These are phyloP conservation scores for Carex cristatella DNA, from an alignment of 176 grass and related monocot genomes.

Conservation along the genomic window DNA sequence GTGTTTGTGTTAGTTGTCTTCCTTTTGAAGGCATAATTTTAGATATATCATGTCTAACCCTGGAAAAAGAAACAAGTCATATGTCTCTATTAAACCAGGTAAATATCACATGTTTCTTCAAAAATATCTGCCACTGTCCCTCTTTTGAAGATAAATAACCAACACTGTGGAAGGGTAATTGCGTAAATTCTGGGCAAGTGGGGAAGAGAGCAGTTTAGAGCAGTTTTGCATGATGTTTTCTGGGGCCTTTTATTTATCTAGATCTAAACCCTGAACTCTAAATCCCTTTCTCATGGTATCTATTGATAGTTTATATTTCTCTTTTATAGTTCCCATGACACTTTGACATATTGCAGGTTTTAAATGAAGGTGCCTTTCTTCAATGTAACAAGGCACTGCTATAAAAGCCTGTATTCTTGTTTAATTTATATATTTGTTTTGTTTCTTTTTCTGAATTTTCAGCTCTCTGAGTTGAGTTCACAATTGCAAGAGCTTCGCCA, in stretches of 20 bases:
- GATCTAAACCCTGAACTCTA: not conserved
- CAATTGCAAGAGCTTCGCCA: conserved; percentile 55
- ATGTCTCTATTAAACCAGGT: conserved; percentile 10
- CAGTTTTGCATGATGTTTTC: not conserved
- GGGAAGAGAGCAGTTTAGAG: not conserved
- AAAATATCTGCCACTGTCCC: not conserved
- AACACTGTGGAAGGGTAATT: not conserved
- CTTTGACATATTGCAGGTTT: not conserved
- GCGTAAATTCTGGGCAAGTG: not conserved
- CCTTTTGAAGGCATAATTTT: not conserved
- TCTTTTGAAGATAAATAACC: not conserved
- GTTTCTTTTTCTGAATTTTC: conserved; percentile 27
- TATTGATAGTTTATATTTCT: not conserved
- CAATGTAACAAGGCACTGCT: not conserved
- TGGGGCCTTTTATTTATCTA: not conserved
- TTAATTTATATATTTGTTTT: conserved; percentile 22
- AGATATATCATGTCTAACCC: not conserved
- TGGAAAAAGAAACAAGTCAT: not conserved
- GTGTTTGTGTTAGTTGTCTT: not conserved
- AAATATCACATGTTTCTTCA: not conserved
- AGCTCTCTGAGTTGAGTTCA: conserved; percentile 71
- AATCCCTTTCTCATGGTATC: not conserved
- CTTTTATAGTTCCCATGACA: conserved; percentile 1
- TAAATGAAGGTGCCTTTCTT: conserved; percentile 6
- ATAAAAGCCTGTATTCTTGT: not conserved